Evolutionary conservation across 495 filamentous ascomycete species (phyloP).

Genomic region (Viridothelium virens): DNA sequence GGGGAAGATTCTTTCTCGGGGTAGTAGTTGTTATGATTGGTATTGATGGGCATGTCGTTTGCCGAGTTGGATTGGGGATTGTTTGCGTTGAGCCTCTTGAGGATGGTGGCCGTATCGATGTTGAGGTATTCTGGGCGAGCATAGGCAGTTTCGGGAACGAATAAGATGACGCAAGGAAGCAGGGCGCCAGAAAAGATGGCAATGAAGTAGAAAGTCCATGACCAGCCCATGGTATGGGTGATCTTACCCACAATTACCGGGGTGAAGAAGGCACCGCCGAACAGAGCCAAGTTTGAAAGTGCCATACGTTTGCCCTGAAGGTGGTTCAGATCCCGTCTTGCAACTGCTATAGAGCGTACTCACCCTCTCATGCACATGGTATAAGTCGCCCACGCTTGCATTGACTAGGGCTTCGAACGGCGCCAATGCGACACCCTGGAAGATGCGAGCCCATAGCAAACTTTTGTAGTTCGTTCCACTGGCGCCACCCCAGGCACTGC

Average conservation of each 20-base stretch:
- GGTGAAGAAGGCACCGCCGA: constrained; percentile 87
- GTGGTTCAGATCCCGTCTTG: constrained; percentile 35
- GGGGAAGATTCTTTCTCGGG: constrained; percentile 15
- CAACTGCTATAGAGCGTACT: constrained; percentile 5
- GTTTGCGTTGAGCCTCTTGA: background rate
- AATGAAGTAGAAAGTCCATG: constrained; percentile 43
- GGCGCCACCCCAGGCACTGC: constrained; percentile 71
- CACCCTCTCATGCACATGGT: constrained; percentile 43
- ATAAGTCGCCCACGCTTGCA: constrained; percentile 36
- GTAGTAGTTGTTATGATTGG: background rate
- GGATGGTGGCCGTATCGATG: constrained; percentile 31
- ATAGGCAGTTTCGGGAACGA: constrained; percentile 81
- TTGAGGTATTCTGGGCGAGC: constrained; percentile 57
- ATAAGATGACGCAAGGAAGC: constrained; percentile 48
- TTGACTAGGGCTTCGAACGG: constrained; percentile 43
- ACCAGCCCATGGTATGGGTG: constrained; percentile 65
- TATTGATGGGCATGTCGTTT: background rate
- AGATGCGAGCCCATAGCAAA: constrained; percentile 56
- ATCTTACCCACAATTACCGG: constrained; percentile 84
- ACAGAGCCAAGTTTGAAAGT: constrained; percentile 76
- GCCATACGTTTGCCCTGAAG: constrained; percentile 86
- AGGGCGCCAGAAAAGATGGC: constrained; percentile 39
- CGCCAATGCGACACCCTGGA: constrained; percentile 40
- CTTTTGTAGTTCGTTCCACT: constrained; percentile 56
- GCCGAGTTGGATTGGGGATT: background rate